Evolutionary conservation across 208 protist species (phyloP).

Genomic region (Leishmania martiniquensis): DNA sequence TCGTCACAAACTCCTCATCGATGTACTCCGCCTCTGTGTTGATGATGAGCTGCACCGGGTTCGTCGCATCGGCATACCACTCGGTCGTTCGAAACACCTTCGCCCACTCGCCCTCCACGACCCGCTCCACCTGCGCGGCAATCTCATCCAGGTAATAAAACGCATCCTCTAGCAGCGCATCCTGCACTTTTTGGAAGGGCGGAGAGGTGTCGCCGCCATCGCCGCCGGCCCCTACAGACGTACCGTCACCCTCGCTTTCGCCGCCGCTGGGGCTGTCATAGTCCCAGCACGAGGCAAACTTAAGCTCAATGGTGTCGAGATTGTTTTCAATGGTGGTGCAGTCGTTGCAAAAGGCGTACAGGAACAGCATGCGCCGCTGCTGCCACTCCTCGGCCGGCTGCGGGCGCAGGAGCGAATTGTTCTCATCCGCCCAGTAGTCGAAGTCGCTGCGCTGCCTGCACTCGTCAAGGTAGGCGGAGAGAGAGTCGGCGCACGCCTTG

Average conservation of each 20-base stretch:
- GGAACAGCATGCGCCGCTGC: conserved; percentile 67
- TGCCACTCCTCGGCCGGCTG: conserved; percentile 66
- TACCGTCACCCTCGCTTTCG: conserved; percentile 10
- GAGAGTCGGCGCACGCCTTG: conserved; percentile 73
- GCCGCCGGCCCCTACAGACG: neutral
- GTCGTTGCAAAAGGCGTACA: conserved; percentile 91
- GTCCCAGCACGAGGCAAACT: conserved; percentile 85
- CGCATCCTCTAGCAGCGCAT: conserved; percentile 58
- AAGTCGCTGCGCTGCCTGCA: conserved; percentile 82
- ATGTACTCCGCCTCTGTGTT: conserved; percentile 84
- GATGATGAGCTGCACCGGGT: conserved; percentile 84
- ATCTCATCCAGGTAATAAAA: conserved; percentile 90
- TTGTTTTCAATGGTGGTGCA: conserved; percentile 85
- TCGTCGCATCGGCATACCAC: conserved; percentile 73
- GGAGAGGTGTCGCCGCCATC: conserved; percentile 22
- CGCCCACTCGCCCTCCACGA: conserved; percentile 77
- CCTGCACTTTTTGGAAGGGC: conserved; percentile 78
- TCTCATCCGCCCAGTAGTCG: conserved; percentile 85
- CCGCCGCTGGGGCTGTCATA: conserved; percentile 19
- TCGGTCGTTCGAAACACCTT: conserved; percentile 65
- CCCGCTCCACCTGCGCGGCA: conserved; percentile 75
- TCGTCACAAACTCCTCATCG: conserved; percentile 81
- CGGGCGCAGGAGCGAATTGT: conserved; percentile 31
- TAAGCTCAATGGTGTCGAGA: conserved; percentile 86
- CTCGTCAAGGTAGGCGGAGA: conserved; percentile 77